Percentiles rank a stretch among this genome's conserved stretches.
Conservation (phyloP, 257 asterid species). For the Fraxinus anomala region DNA sequence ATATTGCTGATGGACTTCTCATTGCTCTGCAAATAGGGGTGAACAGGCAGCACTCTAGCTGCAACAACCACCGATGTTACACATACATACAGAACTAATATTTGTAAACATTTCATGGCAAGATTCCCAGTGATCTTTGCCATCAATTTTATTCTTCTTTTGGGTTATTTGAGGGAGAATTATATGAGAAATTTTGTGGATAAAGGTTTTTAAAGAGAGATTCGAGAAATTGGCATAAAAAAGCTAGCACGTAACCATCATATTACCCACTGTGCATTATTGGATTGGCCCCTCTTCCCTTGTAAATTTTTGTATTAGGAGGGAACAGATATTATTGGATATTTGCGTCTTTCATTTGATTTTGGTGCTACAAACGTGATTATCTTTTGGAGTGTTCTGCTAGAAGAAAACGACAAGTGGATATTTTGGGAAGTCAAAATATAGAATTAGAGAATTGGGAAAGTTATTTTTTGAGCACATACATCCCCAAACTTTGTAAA, state of each 20-base stretch:
- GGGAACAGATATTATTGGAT: not conserved
- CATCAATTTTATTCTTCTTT: constrained; percentile 24
- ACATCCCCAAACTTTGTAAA: not conserved
- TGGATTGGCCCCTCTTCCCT: not conserved
- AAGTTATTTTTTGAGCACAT: not conserved
- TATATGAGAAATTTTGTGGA: not conserved
- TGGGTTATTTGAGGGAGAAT: not conserved
- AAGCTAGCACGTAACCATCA: not conserved
- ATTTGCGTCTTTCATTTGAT: not conserved
- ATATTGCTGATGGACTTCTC: constrained; percentile 31
- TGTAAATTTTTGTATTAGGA: not conserved
- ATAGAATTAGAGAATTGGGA: not conserved
- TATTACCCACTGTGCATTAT: not conserved
- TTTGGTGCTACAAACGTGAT: not conserved
- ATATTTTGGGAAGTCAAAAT: not conserved
- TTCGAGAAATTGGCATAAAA: not conserved
- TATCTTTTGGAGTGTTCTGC: not conserved
- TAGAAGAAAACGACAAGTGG: constrained; percentile 5
- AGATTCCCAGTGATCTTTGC: constrained; percentile 14
- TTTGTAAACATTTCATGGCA: constrained; percentile 15
- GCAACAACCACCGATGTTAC: constrained; percentile 30
- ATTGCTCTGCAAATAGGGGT: constrained; percentile 39
- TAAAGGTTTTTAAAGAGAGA: not conserved
- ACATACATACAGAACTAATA: constrained; percentile 28
- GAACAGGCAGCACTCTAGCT: constrained; percentile 44